Evolutionary conservation across 2,329 filamentous ascomycete species (phyloP).

Genomic region (Cladosporium sp.): DNA sequence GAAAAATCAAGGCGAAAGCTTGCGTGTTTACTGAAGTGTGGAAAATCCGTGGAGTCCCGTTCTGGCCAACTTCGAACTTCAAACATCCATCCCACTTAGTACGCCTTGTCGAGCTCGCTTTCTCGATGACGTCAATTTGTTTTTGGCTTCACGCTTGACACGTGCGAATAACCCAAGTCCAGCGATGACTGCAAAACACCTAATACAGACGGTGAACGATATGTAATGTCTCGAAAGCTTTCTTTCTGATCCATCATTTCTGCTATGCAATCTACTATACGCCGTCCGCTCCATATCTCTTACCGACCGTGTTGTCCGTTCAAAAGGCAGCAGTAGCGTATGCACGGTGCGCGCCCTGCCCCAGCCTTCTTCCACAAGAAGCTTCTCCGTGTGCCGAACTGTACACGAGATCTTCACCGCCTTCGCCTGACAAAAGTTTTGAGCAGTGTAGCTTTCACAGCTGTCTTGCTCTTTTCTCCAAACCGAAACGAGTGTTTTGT

Average conservation of each 20-base stretch:
- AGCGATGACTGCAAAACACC: background rate
- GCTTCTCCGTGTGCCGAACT: background rate
- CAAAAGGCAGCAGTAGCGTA: background rate
- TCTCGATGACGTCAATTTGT: background rate
- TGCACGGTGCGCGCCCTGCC: background rate
- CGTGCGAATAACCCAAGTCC: background rate
- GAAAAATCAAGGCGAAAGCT: background rate
- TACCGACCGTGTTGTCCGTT: background rate
- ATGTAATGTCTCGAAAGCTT: background rate
- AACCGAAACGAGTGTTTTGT: background rate
- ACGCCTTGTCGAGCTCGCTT: background rate
- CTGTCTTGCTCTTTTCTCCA: background rate
- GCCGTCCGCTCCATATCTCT: background rate
- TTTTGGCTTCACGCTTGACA: background rate
- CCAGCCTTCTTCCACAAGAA: background rate
- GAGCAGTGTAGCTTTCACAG: background rate
- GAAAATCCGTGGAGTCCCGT: background rate
- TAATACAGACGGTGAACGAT: background rate
- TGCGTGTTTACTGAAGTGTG: background rate
- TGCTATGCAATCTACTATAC: constrained; percentile 9
- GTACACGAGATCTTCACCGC: background rate
- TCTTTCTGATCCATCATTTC: background rate
- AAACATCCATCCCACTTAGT: background rate
- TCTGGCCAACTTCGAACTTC: background rate
- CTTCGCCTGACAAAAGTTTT: background rate